Evolutionary conservation across 2,329 filamentous ascomycete genomes (phyloP).

Genomic region (Gnomoniopsis smithogilvyi): DNA sequence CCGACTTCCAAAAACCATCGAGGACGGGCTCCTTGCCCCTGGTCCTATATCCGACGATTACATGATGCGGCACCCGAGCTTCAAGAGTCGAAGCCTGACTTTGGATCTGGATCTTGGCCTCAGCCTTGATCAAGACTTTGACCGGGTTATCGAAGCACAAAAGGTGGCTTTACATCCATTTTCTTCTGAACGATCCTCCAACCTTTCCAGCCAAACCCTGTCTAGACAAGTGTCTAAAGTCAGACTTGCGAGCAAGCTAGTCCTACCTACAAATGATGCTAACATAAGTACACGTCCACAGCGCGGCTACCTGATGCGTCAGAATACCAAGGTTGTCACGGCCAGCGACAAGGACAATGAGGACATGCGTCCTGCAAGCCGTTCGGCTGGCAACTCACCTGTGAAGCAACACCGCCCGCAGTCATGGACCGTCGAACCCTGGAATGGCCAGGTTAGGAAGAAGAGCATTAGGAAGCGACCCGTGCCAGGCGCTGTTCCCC

Average conservation of each 20-base stretch:
- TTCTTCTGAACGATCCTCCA: slow-evolving; percentile 19
- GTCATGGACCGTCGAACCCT: slow-evolving; percentile 95
- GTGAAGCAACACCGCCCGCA: slow-evolving; percentile 76
- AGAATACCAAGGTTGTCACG: slow-evolving; percentile 95
- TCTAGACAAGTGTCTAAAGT: slow-evolving; percentile 45
- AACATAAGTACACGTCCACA: slow-evolving; percentile 64
- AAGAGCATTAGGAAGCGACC: slow-evolving; percentile 60
- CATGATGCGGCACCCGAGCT: slow-evolving; percentile 64
- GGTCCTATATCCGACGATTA: slow-evolving; percentile 36
- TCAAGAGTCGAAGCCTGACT: slow-evolving; percentile 80
- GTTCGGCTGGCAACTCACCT: slow-evolving; percentile 66
- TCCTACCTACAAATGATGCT: slow-evolving; percentile 39
- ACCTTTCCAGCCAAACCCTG: slow-evolving; percentile 8
- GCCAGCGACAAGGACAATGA: slow-evolving; percentile 75
- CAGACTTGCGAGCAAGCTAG: slow-evolving; percentile 14
- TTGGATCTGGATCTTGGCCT: slow-evolving; percentile 79
- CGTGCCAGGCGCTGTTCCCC: slow-evolving; percentile 65
- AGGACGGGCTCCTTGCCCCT: slow-evolving; percentile 28
- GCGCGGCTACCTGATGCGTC: slow-evolving; percentile 97
- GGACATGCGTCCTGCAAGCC: slow-evolving; percentile 46
- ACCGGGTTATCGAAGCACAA: slow-evolving; percentile 91
- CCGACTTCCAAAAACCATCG: slow-evolving; percentile 48
- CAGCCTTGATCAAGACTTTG: slow-evolving; percentile 88
- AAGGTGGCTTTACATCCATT: slow-evolving; percentile 69
- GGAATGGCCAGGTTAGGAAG: slow-evolving; percentile 78